Evolutionary conservation across 2,329 filamentous ascomycete species (phyloP).

Genomic region (Botrytis porri): DNA sequence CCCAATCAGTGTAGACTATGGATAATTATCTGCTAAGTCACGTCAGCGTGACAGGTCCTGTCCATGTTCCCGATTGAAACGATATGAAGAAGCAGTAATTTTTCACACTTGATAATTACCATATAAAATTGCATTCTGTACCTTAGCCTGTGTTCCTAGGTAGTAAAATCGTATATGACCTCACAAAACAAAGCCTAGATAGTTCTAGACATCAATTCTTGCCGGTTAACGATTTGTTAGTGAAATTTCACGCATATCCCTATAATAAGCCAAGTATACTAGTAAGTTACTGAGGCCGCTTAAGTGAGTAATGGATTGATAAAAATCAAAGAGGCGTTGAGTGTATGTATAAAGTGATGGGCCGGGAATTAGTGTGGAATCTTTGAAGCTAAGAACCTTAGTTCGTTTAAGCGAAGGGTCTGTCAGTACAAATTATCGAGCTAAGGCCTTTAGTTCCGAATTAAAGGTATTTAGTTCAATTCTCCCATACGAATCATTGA

Average conservation of each 20-base stretch:
- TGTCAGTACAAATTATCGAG: not conserved
- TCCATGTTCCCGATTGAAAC: not conserved
- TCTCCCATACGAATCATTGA: too few relatives aligned
- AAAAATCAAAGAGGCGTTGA: not conserved
- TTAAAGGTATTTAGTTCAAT: too few relatives aligned
- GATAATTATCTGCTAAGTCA: not conserved
- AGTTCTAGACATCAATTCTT: not conserved
- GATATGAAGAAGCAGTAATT: not conserved
- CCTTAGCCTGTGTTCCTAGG: accelerated
- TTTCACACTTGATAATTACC: accelerated
- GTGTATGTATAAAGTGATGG: not conserved
- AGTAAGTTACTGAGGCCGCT: not conserved
- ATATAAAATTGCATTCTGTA: not conserved
- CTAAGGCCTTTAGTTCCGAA: too few relatives aligned
- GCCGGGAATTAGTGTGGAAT: not conserved
- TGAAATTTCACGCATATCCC: not conserved
- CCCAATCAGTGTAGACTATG: accelerated
- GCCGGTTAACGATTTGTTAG: not conserved
- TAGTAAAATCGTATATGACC: not conserved
- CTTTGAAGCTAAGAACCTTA: not conserved
- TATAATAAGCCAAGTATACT: not conserved
- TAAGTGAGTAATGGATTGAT: not conserved
- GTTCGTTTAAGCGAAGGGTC: not conserved
- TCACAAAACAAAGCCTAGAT: not conserved
- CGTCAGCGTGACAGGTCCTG: not conserved